These are phyloP conservation scores for Fusarium nygamai DNA, from an alignment of 2,329 filamentous ascomycete species.

Conservation along the genomic window DNA sequence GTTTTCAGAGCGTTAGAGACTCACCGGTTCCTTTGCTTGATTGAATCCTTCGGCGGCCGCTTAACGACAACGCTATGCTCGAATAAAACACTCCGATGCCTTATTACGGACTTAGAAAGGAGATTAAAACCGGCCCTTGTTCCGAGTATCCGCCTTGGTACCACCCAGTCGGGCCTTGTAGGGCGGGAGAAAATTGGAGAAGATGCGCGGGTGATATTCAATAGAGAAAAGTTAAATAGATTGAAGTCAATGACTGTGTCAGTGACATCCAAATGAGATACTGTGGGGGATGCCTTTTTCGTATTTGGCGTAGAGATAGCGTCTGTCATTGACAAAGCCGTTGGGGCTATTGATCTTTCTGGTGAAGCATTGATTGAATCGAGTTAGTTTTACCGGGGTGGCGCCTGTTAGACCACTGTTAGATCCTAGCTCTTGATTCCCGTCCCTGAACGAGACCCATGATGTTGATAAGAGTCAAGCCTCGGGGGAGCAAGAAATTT, in stretches of 20 bases:
- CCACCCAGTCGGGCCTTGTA: background rate
- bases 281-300: background rate
- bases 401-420: background rate
- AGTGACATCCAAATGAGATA: background rate
- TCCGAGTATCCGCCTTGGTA: conserved; percentile 13
- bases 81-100: conserved; percentile 9
- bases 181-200: conserved; percentile 6
- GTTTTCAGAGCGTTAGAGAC: background rate
- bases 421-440: background rate
- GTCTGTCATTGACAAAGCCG: background rate
- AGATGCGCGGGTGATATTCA: background rate
- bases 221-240: background rate
- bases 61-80: conserved; percentile 19
- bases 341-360: conserved; percentile 13
- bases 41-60: conserved; percentile 25
- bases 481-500: background rate
- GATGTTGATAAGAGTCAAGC: background rate
- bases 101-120: conserved; percentile 11
- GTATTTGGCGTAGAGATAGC: background rate
- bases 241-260: background rate
- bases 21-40: conserved; percentile 6
- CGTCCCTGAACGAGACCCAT: background rate
- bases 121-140: conserved; percentile 15
- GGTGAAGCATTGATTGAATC: conserved; percentile 6
- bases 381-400: conserved; percentile 6